These are phyloP conservation scores for Penicillium pulvis DNA, from an alignment of 495 filamentous ascomycete genomes.

Conservation along the genomic window DNA sequence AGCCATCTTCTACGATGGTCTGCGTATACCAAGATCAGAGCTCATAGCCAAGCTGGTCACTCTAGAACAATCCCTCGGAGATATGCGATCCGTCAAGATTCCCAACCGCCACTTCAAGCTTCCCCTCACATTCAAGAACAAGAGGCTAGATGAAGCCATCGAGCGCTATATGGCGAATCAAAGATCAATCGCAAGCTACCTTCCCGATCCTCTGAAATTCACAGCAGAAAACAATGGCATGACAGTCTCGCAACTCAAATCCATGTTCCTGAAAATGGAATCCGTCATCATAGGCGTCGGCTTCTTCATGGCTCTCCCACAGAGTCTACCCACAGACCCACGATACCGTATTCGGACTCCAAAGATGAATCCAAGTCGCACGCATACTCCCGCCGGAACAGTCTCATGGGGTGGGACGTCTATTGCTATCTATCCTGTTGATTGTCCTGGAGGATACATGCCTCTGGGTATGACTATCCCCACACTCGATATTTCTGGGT, in stretches of 20 bases:
- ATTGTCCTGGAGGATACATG: slow-evolving; percentile 61
- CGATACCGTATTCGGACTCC: slow-evolving; percentile 53
- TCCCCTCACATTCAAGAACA: slow-evolving; percentile 55
- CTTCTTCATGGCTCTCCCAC: slow-evolving; percentile 57
- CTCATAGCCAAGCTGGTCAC: slow-evolving; percentile 11
- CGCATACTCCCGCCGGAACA: slow-evolving; percentile 58
- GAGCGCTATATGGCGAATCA: slow-evolving; percentile 60
- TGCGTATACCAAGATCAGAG: slow-evolving; percentile 34
- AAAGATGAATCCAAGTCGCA: slow-evolving; percentile 61
- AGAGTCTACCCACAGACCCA: slow-evolving; percentile 59
- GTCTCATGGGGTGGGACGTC: slow-evolving; percentile 54
- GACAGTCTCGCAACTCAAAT: slow-evolving; percentile 43
- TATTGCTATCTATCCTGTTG: slow-evolving; percentile 34
- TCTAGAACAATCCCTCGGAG: slow-evolving; percentile 37
- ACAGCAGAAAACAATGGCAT: slow-evolving; percentile 61
- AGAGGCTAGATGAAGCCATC: slow-evolving; percentile 50
- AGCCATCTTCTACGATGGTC: slow-evolving; percentile 50
- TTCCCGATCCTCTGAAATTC: slow-evolving; percentile 59
- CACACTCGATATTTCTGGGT: slow-evolving; percentile 55
- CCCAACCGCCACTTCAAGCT: slow-evolving; percentile 55
- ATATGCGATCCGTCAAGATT: slow-evolving; percentile 45
- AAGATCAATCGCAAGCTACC: slow-evolving; percentile 57
- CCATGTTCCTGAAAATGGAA: slow-evolving; percentile 40
- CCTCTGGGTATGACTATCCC: slow-evolving; percentile 57
- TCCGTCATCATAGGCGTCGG: slow-evolving; percentile 56